Conservation (phyloP, 306 rosid genomes). For the Sophora flavescens region DNA sequence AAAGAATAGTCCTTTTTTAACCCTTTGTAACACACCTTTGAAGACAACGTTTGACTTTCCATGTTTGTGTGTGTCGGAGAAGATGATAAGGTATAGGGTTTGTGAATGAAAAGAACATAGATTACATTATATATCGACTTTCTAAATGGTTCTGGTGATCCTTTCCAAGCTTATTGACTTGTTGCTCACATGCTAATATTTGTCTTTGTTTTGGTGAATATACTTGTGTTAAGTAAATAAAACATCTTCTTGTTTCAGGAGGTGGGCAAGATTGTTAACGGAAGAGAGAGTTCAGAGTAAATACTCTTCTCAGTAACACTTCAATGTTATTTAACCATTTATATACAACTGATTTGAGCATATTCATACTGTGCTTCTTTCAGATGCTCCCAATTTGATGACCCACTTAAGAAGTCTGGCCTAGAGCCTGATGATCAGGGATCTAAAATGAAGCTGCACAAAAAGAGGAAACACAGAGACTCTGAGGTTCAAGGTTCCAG, state of each 20-base stretch:
- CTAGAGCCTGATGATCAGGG: conserved; percentile 44
- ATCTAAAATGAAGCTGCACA: conserved; percentile 48
- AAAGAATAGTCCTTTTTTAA: conserved; percentile 13
- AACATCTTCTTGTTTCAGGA: conserved; percentile 55
- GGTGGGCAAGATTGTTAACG: conserved; percentile 53
- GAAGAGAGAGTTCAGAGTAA: conserved; percentile 72
- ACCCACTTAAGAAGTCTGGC: conserved; percentile 54
- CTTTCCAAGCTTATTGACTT: conserved; percentile 25
- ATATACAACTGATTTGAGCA: conserved; percentile 38
- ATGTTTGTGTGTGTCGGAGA: conserved; percentile 26
- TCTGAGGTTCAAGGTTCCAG: conserved; percentile 46
- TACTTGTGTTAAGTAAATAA: conserved; percentile 30
- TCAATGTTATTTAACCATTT: conserved; percentile 20
- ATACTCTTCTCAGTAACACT: conserved; percentile 32
- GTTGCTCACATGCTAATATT: conserved; percentile 21
- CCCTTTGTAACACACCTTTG: conserved; percentile 6
- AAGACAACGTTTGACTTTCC: conserved; percentile 1
- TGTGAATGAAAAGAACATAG: conserved; percentile 10
- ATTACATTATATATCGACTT: background rate
- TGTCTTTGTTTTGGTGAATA: conserved; percentile 38
- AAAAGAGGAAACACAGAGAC: conserved; percentile 57
- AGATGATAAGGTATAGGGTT: background rate
- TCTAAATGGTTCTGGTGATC: conserved; percentile 16
- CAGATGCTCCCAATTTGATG: conserved; percentile 70
- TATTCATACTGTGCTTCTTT: conserved; percentile 44